Evolutionary conservation across 805 yeast genomes (phyloP).

Genomic region (Myxozyma udenii): DNA sequence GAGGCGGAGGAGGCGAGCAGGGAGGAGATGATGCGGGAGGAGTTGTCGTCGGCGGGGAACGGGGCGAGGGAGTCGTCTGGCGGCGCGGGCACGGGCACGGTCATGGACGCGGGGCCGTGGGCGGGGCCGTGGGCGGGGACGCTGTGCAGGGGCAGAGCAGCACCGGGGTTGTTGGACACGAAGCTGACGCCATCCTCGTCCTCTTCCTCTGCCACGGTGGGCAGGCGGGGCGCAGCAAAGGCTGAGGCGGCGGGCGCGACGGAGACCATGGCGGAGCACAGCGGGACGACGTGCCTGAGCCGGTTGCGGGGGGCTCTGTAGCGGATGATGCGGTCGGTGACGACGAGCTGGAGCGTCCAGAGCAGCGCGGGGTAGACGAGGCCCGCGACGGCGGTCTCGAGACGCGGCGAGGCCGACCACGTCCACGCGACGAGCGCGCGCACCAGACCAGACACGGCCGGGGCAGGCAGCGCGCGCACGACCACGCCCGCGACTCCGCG

Average conservation of each 20-base stretch:
- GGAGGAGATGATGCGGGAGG: constrained; percentile 1
- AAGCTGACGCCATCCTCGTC: background rate
- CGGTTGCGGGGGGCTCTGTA: too few relatives aligned
- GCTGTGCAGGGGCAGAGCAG: background rate
- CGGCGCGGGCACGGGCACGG: too few relatives aligned
- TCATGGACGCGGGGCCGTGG: constrained; percentile 1
- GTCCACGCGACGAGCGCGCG: constrained; percentile 14
- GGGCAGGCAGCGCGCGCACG: too few relatives aligned
- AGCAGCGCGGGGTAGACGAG: constrained; percentile 16
- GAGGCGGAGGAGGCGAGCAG: constrained; percentile 5
- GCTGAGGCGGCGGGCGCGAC: background rate
- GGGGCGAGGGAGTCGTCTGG: background rate
- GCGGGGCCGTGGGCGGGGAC: background rate
- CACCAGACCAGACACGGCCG: too few relatives aligned
- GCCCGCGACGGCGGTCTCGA: constrained; percentile 8
- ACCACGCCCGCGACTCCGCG: background rate
- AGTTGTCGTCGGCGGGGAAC: background rate
- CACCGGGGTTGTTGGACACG: background rate
- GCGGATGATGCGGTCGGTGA: constrained; percentile 14
- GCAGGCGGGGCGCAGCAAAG: background rate
- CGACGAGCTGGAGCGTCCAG: constrained; percentile 10
- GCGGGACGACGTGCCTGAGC: too few relatives aligned
- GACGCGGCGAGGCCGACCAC: constrained; percentile 15
- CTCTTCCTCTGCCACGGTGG: background rate
- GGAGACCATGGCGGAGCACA: too few relatives aligned